These are phyloP conservation scores for Tetradesmus lagerheimii DNA, from an alignment of 139 green algal genomes.

Conservation along the genomic window DNA sequence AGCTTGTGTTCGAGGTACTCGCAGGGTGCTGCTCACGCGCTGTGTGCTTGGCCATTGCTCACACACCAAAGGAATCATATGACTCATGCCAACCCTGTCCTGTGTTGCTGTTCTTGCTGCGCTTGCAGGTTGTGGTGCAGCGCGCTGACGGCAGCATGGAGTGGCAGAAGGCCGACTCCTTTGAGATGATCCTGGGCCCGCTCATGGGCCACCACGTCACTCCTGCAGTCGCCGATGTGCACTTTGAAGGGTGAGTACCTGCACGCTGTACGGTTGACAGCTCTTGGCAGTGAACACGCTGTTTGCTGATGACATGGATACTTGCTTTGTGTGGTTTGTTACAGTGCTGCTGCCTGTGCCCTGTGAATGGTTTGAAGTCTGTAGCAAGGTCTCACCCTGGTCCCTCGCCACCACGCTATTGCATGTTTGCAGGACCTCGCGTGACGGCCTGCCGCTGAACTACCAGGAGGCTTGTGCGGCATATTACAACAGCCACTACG, in stretches of 20 bases:
- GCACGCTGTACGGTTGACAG: background rate
- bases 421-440: background rate
- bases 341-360: too few species aligned
- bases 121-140: slow-evolving; percentile 15
- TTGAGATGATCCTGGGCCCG: slow-evolving; percentile 3
- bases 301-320: background rate
- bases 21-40: background rate
- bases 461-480: background rate
- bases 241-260: slow-evolving; percentile 2
- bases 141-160: slow-evolving; percentile 24
- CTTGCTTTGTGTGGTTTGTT: too few species aligned
- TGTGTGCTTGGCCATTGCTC: too few species aligned
- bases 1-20: background rate
- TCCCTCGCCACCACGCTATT: too few species aligned
- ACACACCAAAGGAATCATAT: background rate
- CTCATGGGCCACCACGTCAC: slow-evolving; percentile 15
- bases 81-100: background rate
- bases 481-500: background rate
- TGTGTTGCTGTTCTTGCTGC: background rate
- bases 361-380: too few species aligned
- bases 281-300: too few species aligned
- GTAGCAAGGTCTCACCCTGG: too few species aligned
- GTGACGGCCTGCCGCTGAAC: background rate
- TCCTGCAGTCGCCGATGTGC: background rate
- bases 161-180: background rate